Conservation (phyloP, 495 filamentous ascomycete species). For the Jackrogersella minutella region DNA sequence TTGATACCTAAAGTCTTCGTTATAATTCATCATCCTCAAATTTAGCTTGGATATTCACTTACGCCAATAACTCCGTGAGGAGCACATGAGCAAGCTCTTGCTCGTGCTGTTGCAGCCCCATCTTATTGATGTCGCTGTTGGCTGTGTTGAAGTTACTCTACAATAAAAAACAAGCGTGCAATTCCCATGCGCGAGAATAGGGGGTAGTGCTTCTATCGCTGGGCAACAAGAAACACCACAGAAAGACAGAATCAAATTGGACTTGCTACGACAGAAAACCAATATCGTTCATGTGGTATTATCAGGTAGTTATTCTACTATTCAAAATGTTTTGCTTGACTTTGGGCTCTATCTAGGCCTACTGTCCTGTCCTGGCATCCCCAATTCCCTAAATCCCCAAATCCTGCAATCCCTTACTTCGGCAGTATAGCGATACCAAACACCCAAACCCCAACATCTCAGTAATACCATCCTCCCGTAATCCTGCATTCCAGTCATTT, state of each 20-base stretch:
- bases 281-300: not conserved
- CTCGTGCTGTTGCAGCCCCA: constrained; percentile 54
- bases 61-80: constrained; percentile 87
- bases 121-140: not conserved
- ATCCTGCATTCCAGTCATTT: constrained; percentile 33
- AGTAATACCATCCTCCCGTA: constrained; percentile 29
- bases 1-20: constrained; percentile 58
- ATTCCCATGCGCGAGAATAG: not conserved
- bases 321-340: constrained; percentile 6
- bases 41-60: constrained; percentile 43
- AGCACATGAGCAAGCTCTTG: constrained; percentile 90
- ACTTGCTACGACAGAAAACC: not conserved
- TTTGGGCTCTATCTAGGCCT: constrained; percentile 16
- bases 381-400: constrained; percentile 41
- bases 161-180: not conserved
- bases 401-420: constrained; percentile 42
- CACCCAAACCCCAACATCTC: constrained; percentile 7
- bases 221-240: not conserved
- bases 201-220: not conserved
- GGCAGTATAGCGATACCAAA: constrained; percentile 4
- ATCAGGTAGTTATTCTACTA: constrained; percentile 19
- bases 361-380: constrained; percentile 16
- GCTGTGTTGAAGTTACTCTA: not conserved
- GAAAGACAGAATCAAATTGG: not conserved
- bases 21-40: not conserved